Evolutionary conservation across 1,284 basidiomycete genomes (phyloP).

Genomic region (Heterobasidion parviporum): DNA sequence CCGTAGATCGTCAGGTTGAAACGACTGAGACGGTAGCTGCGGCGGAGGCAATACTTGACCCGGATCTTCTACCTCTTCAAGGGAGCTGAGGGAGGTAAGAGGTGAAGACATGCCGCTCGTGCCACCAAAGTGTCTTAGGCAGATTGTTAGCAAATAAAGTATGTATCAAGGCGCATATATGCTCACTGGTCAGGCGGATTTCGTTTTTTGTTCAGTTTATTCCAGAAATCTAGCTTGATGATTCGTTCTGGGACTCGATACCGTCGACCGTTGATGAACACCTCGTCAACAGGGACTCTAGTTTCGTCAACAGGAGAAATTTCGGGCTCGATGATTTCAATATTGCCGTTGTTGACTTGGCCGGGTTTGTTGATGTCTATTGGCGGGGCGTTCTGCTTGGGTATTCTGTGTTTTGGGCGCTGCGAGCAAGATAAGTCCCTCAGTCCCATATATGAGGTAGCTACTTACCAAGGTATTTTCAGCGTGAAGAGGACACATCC

Average conservation of each 20-base stretch:
- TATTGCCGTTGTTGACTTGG: conserved; percentile 86
- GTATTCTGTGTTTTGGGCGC: conserved; percentile 70
- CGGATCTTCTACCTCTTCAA: conserved; percentile 51
- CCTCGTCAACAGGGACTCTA: conserved; percentile 61
- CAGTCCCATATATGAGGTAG: neutral
- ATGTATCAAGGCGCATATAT: neutral
- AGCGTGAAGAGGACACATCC: conserved; percentile 98
- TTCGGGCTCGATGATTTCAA: conserved; percentile 75
- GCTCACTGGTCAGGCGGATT: conserved; percentile 34
- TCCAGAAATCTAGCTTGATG: conserved; percentile 94
- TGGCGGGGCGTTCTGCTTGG: conserved; percentile 56
- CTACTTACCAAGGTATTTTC: conserved; percentile 66
- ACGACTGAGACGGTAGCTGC: neutral
- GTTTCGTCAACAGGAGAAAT: conserved; percentile 27
- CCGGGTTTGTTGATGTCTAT: conserved; percentile 66
- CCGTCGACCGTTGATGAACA: conserved; percentile 74
- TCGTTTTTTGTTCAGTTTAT: conserved; percentile 54
- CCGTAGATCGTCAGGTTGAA: conserved; percentile 30
- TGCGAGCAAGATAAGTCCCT: conserved; percentile 21
- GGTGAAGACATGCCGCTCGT: conserved; percentile 57
- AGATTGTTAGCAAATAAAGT: neutral
- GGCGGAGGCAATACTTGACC: conserved; percentile 9
- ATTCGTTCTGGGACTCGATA: conserved; percentile 93
- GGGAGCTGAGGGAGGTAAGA: conserved; percentile 65
- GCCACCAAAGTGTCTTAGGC: conserved; percentile 29